These are phyloP conservation scores for Aspergillus sp. DNA, from an alignment of 2,329 filamentous ascomycete genomes.

Conservation along the genomic window DNA sequence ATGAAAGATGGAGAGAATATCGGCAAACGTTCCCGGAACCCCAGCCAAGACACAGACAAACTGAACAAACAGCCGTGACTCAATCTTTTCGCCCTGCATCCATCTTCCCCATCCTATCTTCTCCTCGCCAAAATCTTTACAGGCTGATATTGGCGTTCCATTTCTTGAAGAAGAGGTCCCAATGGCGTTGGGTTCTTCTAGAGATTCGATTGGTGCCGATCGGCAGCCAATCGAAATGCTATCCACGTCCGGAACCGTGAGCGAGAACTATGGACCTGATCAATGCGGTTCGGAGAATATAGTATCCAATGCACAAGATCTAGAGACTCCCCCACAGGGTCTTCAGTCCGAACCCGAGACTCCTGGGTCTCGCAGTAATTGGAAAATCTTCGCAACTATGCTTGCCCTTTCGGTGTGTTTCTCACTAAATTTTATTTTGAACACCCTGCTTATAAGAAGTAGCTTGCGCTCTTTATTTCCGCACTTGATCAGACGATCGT, in stretches of 20 bases:
- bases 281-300: constrained; percentile 1
- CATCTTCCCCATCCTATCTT: not conserved
- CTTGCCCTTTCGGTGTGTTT: constrained; percentile 22
- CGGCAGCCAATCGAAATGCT: constrained; percentile 4
- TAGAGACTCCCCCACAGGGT: not conserved
- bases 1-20: not conserved
- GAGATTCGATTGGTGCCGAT: not conserved
- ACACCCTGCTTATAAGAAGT: constrained; percentile 5
- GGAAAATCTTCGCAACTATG: constrained; percentile 21
- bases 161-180: not conserved
- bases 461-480: constrained; percentile 27
- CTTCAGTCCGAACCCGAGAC: not conserved
- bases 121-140: not conserved
- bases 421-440: not conserved
- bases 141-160: not conserved
- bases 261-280: not conserved
- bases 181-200: not conserved
- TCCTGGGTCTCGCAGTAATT: constrained; percentile 13
- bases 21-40: not conserved
- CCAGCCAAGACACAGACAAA: constrained; percentile 2
- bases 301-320: not conserved
- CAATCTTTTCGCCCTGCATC: not conserved
- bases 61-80: constrained; percentile 8
- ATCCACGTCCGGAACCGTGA: not conserved
- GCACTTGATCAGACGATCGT: constrained; percentile 57